phyloP scores from a whole-genome alignment of 2,329 filamentous ascomycete species.

The Venturia pyrina region DNA sequence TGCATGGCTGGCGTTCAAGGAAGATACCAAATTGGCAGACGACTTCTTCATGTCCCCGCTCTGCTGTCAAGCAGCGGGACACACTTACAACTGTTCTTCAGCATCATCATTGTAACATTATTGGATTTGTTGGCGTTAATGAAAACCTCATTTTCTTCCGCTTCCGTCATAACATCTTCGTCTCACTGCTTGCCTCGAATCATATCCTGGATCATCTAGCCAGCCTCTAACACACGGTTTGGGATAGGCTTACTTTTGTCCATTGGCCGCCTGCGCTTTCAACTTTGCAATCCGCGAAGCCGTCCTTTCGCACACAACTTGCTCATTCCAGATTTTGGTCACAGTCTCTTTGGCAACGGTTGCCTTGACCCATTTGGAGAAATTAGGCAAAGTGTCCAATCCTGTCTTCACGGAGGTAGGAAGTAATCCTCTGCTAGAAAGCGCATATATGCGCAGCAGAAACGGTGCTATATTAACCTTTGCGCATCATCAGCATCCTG shows the following conservation, averaged over 20 bases:
- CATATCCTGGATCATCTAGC: too few relatives aligned
- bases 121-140: neutral
- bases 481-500: constrained; percentile 9
- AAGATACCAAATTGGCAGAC: constrained; percentile 2
- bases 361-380: constrained; percentile 55
- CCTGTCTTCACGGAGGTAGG: constrained; percentile 38
- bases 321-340: constrained; percentile 47
- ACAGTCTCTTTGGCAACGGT: constrained; percentile 57
- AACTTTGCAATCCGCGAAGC: constrained; percentile 33
- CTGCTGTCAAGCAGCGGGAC: neutral
- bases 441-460: constrained; percentile 48
- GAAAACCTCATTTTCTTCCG: neutral
- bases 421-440: constrained; percentile 46
- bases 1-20: constrained; percentile 1
- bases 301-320: constrained; percentile 31
- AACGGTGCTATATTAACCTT: constrained; percentile 58
- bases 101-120: neutral
- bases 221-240: too few relatives aligned
- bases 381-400: constrained; percentile 51
- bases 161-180: neutral
- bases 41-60: neutral
- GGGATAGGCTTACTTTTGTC: neutral
- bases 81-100: neutral
- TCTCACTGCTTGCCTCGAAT: neutral
- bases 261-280: constrained; percentile 13